Evolutionary conservation across 257 asterid genomes (phyloP).

Genomic region (Cinchona pubescens): DNA sequence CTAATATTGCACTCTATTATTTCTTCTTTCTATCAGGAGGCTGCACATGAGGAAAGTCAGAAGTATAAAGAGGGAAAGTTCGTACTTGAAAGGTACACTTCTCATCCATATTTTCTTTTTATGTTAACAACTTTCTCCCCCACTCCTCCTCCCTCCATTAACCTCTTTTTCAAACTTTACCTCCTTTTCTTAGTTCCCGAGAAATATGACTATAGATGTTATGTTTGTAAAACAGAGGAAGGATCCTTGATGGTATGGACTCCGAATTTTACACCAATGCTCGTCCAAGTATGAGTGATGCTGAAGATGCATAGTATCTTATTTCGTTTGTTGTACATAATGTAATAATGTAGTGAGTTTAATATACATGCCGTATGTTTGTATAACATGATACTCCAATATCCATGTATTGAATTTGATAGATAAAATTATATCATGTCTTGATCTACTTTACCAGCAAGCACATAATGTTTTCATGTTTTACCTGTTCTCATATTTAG

Average conservation of each 20-base stretch:
- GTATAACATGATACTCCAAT: background rate
- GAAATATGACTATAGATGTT: background rate
- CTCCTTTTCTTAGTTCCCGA: background rate
- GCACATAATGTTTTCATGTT: background rate
- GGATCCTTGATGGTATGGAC: slow-evolving; percentile 55
- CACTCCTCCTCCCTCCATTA: background rate
- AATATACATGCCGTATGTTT: background rate
- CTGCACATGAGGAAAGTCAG: slow-evolving; percentile 64
- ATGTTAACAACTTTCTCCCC: background rate
- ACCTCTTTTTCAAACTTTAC: background rate
- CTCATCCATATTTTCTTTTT: background rate
- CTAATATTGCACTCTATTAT: background rate
- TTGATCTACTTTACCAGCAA: background rate
- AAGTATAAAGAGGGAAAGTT: slow-evolving; percentile 79
- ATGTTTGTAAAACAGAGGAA: slow-evolving; percentile 44
- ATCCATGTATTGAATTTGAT: background rate
- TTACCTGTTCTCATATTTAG: background rate
- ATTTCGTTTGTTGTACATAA: background rate
- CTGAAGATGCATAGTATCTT: slow-evolving; percentile 37
- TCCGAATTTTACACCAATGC: slow-evolving; percentile 58
- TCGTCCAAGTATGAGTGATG: slow-evolving; percentile 45
- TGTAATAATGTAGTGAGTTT: slow-evolving; percentile 4
- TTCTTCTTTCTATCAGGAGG: slow-evolving; percentile 41
- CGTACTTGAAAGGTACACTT: slow-evolving; percentile 65
- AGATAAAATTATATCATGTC: background rate